These are phyloP conservation scores for Botryotinia narcissicola DNA, from an alignment of 2,329 filamentous ascomycete genomes.

Conservation along the genomic window DNA sequence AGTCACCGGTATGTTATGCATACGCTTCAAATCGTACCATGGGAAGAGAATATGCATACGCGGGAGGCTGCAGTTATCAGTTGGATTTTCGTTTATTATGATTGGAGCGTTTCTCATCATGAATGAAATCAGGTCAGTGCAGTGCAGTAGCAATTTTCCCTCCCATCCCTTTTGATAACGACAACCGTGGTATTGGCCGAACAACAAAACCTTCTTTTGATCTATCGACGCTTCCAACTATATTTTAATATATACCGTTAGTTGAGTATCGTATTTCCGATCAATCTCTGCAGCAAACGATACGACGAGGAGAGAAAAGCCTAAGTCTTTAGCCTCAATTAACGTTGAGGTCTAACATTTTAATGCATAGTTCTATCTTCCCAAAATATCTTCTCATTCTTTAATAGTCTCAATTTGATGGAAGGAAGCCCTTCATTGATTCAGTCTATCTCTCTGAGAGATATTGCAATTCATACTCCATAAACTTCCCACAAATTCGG, in stretches of 20 bases:
- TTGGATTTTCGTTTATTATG: not conserved
- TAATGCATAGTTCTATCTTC: not conserved
- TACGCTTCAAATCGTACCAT: not conserved
- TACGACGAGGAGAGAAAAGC: too few relatives aligned
- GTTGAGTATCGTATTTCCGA: not conserved
- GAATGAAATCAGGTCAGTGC: not conserved
- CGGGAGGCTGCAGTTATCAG: not conserved
- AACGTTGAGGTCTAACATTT: not conserved
- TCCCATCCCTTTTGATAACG: not conserved
- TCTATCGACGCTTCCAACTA: not conserved
- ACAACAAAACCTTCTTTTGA: not conserved
- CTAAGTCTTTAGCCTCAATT: not conserved
- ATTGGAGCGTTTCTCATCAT: not conserved
- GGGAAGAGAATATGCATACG: not conserved
- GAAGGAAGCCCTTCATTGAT: not conserved
- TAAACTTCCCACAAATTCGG: not conserved
- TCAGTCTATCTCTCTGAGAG: not conserved
- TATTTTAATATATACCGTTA: not conserved
- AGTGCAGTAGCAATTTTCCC: not conserved
- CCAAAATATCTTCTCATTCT: not conserved
- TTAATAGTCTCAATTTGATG: not conserved
- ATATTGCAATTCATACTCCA: not conserved
- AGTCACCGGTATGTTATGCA: not conserved
- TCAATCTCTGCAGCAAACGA: not conserved
- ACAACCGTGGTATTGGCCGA: constrained; percentile 4